Evolutionary conservation across 2,329 filamentous ascomycete species (phyloP).

Genomic region (Curvularia sp.): DNA sequence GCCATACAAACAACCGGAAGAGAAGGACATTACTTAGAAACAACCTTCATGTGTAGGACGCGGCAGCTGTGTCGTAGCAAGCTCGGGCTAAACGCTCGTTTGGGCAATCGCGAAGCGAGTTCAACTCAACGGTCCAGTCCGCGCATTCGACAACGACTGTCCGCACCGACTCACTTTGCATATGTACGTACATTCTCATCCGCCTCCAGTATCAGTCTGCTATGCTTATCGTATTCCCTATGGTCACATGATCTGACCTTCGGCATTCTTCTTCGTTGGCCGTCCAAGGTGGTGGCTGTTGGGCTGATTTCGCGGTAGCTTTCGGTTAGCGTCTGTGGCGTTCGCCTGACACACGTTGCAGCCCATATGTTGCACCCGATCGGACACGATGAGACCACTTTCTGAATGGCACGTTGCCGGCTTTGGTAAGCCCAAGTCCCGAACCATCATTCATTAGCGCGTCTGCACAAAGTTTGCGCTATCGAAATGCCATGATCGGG

Average conservation of each 20-base stretch:
- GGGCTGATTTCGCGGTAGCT: slow-evolving; percentile 1
- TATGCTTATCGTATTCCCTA: neutral
- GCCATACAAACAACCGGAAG: no score
- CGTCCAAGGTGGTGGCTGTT: neutral
- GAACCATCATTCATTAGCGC: slow-evolving; percentile 4
- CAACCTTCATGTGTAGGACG: no score
- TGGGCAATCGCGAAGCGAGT: slow-evolving; percentile 6
- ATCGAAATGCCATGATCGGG: slow-evolving; percentile 12
- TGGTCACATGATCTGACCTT: neutral
- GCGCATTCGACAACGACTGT: neutral
- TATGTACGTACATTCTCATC: neutral
- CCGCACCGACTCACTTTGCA: neutral
- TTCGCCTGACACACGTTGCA: slow-evolving; percentile 4
- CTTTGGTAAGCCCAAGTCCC: neutral
- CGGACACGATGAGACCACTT: slow-evolving; percentile 7
- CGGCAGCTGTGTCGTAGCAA: no score
- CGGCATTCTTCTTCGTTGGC: neutral
- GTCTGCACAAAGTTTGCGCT: slow-evolving; percentile 8
- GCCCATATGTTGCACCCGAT: slow-evolving; percentile 7
- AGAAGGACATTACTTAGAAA: no score
- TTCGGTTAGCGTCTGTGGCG: slow-evolving; percentile 9
- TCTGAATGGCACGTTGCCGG: neutral
- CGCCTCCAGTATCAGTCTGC: neutral
- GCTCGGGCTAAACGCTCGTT: no score
- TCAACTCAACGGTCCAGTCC: neutral